Percentiles rank a stretch among this genome's conserved stretches.
Evolutionary conservation across 2,329 filamentous ascomycete species (phyloP).

Genomic region (Colletotrichum siamense): DNA sequence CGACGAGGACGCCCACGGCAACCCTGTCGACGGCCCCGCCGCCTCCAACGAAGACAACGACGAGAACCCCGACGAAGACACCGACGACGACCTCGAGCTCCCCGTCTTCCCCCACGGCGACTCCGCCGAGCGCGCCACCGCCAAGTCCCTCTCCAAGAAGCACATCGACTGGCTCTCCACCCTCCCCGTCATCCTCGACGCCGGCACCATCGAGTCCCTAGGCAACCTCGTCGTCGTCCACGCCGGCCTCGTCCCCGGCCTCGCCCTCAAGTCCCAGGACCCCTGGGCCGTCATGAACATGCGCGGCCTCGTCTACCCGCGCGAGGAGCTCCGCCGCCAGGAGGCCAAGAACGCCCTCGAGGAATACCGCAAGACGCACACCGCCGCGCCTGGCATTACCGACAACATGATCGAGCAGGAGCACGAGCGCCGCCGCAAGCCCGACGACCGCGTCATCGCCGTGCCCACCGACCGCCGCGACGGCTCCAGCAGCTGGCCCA

Average conservation of each 20-base stretch:
- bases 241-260: conserved; percentile 80
- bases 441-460: conserved; percentile 33
- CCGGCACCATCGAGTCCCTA: conserved; percentile 64
- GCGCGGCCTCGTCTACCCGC: conserved; percentile 73
- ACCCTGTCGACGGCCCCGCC: conserved; percentile 25
- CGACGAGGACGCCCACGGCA: conserved; percentile 21
- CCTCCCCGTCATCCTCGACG: conserved; percentile 79
- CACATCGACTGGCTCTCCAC: conserved; percentile 73
- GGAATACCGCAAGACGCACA: conserved; percentile 13
- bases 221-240: conserved; percentile 75
- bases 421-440: conserved; percentile 18
- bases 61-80: conserved; percentile 28
- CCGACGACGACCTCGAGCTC: conserved; percentile 21
- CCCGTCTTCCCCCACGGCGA: conserved; percentile 37
- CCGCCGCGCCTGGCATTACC: conserved; percentile 17
- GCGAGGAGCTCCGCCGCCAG: conserved; percentile 42
- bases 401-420: conserved; percentile 21
- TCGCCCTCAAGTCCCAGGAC: conserved; percentile 73
- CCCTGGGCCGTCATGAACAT: conserved; percentile 91
- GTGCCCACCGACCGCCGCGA: conserved; percentile 47
- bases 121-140: conserved; percentile 55
- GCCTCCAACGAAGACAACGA: conserved; percentile 29
- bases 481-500: conserved; percentile 69
- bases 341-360: conserved; percentile 27
- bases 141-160: conserved; percentile 55